A percentile compares a stretch with the other conserved stretches of the same genome.
These are phyloP conservation scores for Chaetomium olivaceum DNA, from an alignment of 2,329 filamentous ascomycete genomes.

Conservation along the genomic window DNA sequence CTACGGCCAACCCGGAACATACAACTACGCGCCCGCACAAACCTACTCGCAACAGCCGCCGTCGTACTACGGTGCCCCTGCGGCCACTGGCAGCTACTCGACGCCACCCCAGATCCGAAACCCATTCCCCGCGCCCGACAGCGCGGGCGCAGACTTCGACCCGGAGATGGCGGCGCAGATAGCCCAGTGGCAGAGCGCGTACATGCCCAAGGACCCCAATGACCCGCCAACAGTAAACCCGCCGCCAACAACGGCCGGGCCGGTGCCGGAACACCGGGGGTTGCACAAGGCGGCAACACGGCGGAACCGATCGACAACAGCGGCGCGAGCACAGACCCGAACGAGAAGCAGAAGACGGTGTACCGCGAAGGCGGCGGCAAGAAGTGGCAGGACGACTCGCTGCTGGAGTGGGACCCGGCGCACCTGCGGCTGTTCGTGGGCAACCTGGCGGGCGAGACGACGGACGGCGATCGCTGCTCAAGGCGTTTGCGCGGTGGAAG, in stretches of 20 bases:
- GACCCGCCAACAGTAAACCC: conserved; percentile 30
- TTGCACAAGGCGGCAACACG: conserved; percentile 22
- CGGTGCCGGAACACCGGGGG: conserved; percentile 32
- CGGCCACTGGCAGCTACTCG: conserved; percentile 42
- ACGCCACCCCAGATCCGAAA: conserved; percentile 72
- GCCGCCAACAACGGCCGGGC: conserved; percentile 35
- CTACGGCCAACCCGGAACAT: conserved; percentile 22
- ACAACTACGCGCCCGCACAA: conserved; percentile 26
- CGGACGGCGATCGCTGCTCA: conserved; percentile 91
- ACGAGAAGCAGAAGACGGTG: conserved; percentile 79
- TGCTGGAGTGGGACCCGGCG: conserved; percentile 93
- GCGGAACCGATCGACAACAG: background rate
- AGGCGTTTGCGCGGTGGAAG: conserved; percentile 86
- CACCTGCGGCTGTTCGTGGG: conserved; percentile 96
- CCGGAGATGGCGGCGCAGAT: conserved; percentile 88
- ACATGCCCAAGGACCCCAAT: conserved; percentile 63
- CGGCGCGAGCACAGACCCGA: conserved; percentile 37
- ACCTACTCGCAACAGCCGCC: conserved; percentile 29
- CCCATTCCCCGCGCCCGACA: conserved; percentile 70
- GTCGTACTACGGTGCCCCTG: conserved; percentile 45
- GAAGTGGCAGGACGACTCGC: conserved; percentile 82
- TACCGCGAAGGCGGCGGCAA: conserved; percentile 85
- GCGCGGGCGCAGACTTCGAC: conserved; percentile 54
- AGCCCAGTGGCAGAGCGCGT: conserved; percentile 92
- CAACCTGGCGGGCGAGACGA: conserved; percentile 95